Base-by-base conservation (phyloP, 331 rosid species). In the Spiraea crenata region DNA sequence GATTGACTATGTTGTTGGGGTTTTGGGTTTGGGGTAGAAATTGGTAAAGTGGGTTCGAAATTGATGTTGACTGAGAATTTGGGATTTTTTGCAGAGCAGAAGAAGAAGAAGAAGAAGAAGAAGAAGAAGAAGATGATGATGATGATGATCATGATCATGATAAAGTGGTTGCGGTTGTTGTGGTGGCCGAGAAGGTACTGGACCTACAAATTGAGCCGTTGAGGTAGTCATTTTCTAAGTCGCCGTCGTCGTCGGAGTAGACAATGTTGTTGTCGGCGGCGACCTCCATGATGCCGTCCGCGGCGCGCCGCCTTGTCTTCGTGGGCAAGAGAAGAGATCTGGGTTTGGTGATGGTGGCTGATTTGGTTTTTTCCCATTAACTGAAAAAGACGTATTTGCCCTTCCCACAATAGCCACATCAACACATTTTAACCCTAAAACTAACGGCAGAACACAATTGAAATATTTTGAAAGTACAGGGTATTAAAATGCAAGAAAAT, bases 231-330 rank as follows among this genome's bases (percentile, higher is more conserved):
- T 79, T 82, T 6, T 60, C 81, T 15, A 82, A 74, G 31, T 79
- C 92, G 1, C 77, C 69, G 58, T 68, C 67, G 41, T 84, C 91
- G 0, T 83, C 75, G 69, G 55, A 48, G 73, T 73, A 75, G 57
- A 16, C 40, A 31, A 44, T 41, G 47, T 58, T 39, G 64, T 34
- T 50, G 34, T 46, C 35, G 38, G 20, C 67, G 31, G 69, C 96
- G 11, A 79, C 40, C 77, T 88, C 95, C 19, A 60, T 49, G 19
- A 60, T 35, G 79, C 89, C 97, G 82, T 92, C 98, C 0, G 91
- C 76, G 59, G 89, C 96, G 44, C 99, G 98, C 37, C 99, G 82
- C 41, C 99, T 82, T 5, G 98, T 88, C 7, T 85, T 80, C 52
- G 91, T 89, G 72, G 95, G 85, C 14, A 88, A 91, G 50, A n/a